These are phyloP conservation scores for Triticum turgidum DNA, from an alignment of 176 grass and related monocot genomes.

Conservation along the genomic window DNA sequence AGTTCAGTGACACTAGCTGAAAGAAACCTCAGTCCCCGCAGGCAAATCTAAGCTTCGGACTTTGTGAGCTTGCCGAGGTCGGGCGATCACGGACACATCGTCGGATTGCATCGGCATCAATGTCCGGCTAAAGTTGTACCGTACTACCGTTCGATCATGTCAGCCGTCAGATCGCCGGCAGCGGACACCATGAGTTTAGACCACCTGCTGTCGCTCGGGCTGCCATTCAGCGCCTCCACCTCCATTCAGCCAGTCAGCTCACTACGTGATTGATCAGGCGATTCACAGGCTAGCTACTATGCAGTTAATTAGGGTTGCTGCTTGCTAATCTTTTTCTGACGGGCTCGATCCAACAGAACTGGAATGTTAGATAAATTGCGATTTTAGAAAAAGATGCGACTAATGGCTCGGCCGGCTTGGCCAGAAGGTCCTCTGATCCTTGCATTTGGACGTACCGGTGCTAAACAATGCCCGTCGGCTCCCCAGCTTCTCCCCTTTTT, in stretches of 20 bases:
- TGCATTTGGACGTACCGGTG: neutral
- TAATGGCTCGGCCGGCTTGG: too few relatives aligned
- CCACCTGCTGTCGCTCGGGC: neutral
- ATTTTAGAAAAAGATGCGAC: too few relatives aligned
- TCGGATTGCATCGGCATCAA: neutral
- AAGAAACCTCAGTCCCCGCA: slow-evolving; percentile 66
- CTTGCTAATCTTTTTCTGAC: neutral
- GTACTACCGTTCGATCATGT: neutral
- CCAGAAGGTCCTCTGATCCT: too few relatives aligned
- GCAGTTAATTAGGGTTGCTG: too few relatives aligned
- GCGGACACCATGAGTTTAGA: neutral
- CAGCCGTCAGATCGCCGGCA: neutral
- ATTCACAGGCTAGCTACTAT: too few relatives aligned
- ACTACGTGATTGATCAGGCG: neutral
- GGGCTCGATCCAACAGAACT: neutral
- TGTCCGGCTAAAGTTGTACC: slow-evolving; percentile 39
- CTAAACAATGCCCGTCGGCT: neutral
- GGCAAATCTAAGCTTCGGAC: slow-evolving; percentile 26
- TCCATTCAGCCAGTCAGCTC: neutral
- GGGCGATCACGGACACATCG: slow-evolving; percentile 13
- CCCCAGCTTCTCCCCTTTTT: too few relatives aligned
- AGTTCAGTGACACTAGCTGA: neutral
- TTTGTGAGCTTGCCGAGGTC: slow-evolving; percentile 32
- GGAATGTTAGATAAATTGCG: too few relatives aligned
- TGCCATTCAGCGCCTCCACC: neutral